Percentiles rank a stretch among this genome's conserved stretches.
Conservation (phyloP, 2,329 filamentous ascomycete species). For the Xylariaceae sp. region DNA sequence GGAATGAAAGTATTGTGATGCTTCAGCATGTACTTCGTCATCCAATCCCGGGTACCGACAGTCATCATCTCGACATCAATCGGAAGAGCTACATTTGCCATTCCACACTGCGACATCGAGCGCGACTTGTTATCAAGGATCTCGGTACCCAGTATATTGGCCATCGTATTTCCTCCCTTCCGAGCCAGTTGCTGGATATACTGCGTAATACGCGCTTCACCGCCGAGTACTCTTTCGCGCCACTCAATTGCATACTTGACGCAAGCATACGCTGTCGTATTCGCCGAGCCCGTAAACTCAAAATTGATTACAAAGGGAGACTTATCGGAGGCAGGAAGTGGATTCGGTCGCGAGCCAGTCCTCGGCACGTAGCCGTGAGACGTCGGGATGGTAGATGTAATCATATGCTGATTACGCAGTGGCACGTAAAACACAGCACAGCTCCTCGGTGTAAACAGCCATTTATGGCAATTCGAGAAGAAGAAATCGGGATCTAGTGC, state of each 20-base stretch:
- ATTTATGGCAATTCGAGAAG: slow-evolving; percentile 84
- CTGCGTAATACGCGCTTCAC: slow-evolving; percentile 63
- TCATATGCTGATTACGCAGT: slow-evolving; percentile 66
- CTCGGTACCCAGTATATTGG: slow-evolving; percentile 62
- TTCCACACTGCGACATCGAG: slow-evolving; percentile 61
- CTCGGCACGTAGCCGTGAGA: slow-evolving; percentile 69
- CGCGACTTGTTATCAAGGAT: slow-evolving; percentile 63
- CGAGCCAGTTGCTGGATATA: slow-evolving; percentile 63
- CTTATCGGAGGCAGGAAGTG: slow-evolving; percentile 45
- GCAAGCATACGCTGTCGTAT: slow-evolving; percentile 68
- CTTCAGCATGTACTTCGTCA: slow-evolving; percentile 47
- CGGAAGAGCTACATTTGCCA: slow-evolving; percentile 73
- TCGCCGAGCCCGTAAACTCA: slow-evolving; percentile 71
- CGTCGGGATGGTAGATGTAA: slow-evolving; percentile 73
- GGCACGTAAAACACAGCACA: slow-evolving; percentile 82
- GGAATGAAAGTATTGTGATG: slow-evolving; percentile 71
- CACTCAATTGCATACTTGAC: slow-evolving; percentile 69
- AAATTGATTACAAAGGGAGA: slow-evolving; percentile 66
- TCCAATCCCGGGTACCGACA: slow-evolving; percentile 49
- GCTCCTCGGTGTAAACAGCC: slow-evolving; percentile 76
- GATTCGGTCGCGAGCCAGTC: slow-evolving; percentile 30
- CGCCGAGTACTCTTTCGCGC: slow-evolving; percentile 64
- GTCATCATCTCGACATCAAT: slow-evolving; percentile 37
- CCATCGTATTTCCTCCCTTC: slow-evolving; percentile 58
- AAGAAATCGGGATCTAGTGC: slow-evolving; percentile 78